Base-by-base conservation (phyloP, 257 asterid species). In the Ilex aquifolium region DNA sequence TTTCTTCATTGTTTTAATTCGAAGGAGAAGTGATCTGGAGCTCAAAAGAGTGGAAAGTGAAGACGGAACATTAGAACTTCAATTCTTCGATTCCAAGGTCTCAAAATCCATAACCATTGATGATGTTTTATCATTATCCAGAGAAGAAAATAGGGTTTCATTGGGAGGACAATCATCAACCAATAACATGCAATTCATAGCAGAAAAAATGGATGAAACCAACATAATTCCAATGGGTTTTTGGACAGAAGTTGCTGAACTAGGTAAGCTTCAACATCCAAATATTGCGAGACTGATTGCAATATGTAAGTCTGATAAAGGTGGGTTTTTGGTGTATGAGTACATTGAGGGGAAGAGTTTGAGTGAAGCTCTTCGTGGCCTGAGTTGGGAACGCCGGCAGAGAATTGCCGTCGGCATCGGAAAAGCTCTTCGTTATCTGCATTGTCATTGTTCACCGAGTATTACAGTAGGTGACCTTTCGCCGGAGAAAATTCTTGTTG, bases 31-130 rank as follows among this genome's bases (percentile, higher is more conserved):
- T 11, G 60, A 68, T 32, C 1, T 44, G 32, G 74, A 68, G 53
- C 39, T 69, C 60, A 79, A 72, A 70, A 66, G 54, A 14, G 76
- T 63, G 15, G 95, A 81, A 57, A 80, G 76, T 31, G 79, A 81
- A 56, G 88, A 85, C 59, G 88, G 86, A 30, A 66, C 55, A 8
- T 87, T 95, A 96, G 86, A 85, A 55, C 17, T 85, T 31, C 81
- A 72, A 52, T 80, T 83, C 78, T 61, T 70, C 52, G 78, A 72
- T 63, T 76, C 88, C 12, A 75, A 54, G 36, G 59, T 71, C 36
- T 64, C 80, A 1, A 79, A 70, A 51, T 59, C 66, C 17, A 63
- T 85, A 16, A 74, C 86, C 2, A 55, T 84, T 1, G 60, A 72
- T 44, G 96, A 91, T 42, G 70, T 90, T 9, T 63, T 78, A 2